Base-by-base conservation (phyloP, 2,329 filamentous ascomycete genomes). In the Teratosphaeria nubilosa region DNA sequence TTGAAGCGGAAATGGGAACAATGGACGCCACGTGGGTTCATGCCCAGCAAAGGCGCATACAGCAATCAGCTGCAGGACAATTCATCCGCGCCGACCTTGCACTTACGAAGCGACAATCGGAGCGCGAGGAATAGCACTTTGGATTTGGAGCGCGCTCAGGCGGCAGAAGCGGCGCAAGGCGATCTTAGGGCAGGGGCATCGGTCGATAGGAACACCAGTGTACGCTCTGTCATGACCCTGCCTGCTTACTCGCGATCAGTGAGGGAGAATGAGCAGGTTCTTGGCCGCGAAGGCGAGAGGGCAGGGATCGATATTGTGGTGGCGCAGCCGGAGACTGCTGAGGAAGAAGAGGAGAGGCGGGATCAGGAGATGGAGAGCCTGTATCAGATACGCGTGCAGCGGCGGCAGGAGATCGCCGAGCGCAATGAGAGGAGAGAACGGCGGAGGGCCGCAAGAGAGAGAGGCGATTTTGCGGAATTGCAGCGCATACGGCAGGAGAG, bases 171-270 rank as follows among this genome's bases (percentile, higher is more conserved):
- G 13, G 50, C 58, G 13, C 54, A 57, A 37, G 56, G 58, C 27
- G 72, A 72, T 59, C 74, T 71, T 0, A 67, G 63, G 25, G 53
- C 32, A 3, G 58, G 76, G 75, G 59, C 53, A 22, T 54, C 37
- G 3, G 83, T 96, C 13, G 88, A 92, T 69, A 83, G 92, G 32
- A 87, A 92, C 66, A 91, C 89, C 1, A 95, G 90, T 9, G 80
- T 97, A 52, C 86, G 92, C 57, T 95, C 90, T n/a, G 85, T 97
- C 58, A 94, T 96, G 82, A 97, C 94, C 0, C 76, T 99, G 2
- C 94, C 94, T 0, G 82, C 88, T 0, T 99, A 99, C 72, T 86
- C 87, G 2, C 82, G 80, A 16, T 84, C 83, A 30, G 84, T 90
- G 0, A 80, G 83, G 54, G 86, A 88, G 22, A 86, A 84, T 52